These are phyloP conservation scores for Saitoella complicata DNA, from an alignment of 805 yeast genomes.

Conservation along the genomic window DNA sequence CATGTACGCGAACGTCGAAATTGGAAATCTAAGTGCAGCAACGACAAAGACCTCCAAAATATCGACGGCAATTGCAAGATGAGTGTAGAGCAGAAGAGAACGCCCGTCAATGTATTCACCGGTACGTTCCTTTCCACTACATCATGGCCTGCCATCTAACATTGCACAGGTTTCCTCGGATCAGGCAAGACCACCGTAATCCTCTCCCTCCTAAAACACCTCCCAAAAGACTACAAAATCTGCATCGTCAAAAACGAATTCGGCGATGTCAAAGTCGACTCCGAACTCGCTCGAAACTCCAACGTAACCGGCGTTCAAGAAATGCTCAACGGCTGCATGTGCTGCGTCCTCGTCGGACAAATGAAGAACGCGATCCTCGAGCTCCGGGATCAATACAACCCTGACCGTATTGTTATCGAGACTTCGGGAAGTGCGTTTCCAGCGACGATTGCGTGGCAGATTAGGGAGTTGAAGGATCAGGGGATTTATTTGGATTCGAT, in stretches of 20 bases:
- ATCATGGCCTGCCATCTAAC: too few relatives aligned
- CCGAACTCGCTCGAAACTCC: constrained; percentile 9
- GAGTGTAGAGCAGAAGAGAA: too few relatives aligned
- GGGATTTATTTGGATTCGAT: constrained; percentile 11
- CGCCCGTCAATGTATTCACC: too few relatives aligned
- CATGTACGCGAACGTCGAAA: too few relatives aligned
- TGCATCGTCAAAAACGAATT: constrained; percentile 13
- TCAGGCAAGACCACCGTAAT: background rate
- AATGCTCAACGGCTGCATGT: constrained; percentile 13
- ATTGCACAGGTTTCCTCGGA: too few relatives aligned
- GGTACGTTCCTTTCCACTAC: too few relatives aligned
- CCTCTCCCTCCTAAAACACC: constrained; percentile 9
- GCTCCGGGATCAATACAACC: constrained; percentile 8
- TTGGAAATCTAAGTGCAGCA: too few relatives aligned
- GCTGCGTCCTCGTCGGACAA: constrained; percentile 14
- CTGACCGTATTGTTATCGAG: constrained; percentile 13
- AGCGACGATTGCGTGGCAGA: constrained; percentile 12
- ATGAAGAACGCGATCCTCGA: constrained; percentile 12
- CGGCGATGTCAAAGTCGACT: constrained; percentile 14
- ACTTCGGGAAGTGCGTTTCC: constrained; percentile 15
- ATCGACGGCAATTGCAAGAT: too few relatives aligned
- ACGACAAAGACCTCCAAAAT: too few relatives aligned
- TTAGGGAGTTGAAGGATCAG: constrained; percentile 9
- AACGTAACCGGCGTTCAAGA: constrained; percentile 13
- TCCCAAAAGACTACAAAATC: constrained; percentile 11